Percentiles rank a stretch among this genome's conserved stretches.
Evolutionary conservation across 148 eudicot genomes (phyloP).

Genomic region (Spergularia bocconei): DNA sequence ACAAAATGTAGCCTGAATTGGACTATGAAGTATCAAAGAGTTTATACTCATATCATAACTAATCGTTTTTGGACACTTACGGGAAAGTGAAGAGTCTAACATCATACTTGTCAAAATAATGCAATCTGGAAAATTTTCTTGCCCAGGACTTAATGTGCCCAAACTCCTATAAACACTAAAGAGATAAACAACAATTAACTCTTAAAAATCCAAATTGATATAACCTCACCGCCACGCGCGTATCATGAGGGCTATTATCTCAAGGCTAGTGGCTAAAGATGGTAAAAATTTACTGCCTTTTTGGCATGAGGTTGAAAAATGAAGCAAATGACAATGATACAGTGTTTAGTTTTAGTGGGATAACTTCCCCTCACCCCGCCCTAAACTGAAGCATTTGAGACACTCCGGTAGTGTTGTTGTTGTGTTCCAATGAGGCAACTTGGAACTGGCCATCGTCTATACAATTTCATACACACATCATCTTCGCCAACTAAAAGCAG

Average conservation of each 20-base stretch:
- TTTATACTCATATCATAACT: no score
- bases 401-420: no score
- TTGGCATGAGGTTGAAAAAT: neutral
- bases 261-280: neutral
- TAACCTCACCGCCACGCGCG: neutral
- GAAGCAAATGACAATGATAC: neutral
- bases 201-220: neutral
- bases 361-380: no score
- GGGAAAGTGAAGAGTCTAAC: neutral
- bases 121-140: no score
- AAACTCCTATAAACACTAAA: neutral
- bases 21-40: no score
- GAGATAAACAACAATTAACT: neutral
- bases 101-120: neutral
- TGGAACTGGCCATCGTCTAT: neutral
- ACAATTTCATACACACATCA: neutral
- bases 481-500: neutral
- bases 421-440: neutral
- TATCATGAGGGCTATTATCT: neutral
- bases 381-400: no score
- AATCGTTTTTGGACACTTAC: no score
- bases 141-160: neutral
- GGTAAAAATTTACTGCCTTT: neutral
- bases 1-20: no score
- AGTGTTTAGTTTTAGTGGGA: neutral